These are phyloP conservation scores for Cladorrhinum sp. DNA, from an alignment of 2,329 filamentous ascomycete genomes.

Conservation along the genomic window DNA sequence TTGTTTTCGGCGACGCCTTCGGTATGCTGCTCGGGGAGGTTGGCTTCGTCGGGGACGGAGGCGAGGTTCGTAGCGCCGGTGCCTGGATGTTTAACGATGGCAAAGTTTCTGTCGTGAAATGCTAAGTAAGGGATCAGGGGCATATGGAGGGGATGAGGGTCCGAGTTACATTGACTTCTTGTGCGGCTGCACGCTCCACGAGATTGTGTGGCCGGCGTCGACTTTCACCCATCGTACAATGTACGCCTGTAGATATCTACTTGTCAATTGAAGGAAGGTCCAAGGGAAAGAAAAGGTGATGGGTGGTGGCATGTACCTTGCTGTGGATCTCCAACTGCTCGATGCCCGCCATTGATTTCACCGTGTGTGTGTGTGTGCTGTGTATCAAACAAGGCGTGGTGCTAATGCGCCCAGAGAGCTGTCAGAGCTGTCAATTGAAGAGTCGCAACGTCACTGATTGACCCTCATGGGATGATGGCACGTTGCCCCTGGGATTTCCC, in stretches of 20 bases:
- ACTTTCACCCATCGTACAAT: slow-evolving; percentile 97
- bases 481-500: background rate
- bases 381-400: background rate
- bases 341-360: slow-evolving; percentile 76
- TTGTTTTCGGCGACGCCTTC: slow-evolving; percentile 43
- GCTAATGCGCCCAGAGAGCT: background rate
- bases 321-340: slow-evolving; percentile 97
- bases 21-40: slow-evolving; percentile 40
- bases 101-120: slow-evolving; percentile 68
- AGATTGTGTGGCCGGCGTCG: slow-evolving; percentile 84
- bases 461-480: slow-evolving; percentile 10
- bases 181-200: slow-evolving; percentile 95
- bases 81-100: slow-evolving; percentile 94
- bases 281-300: background rate
- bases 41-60: slow-evolving; percentile 41
- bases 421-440: background rate
- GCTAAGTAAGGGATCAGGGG: background rate
- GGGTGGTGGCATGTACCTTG: slow-evolving; percentile 67
- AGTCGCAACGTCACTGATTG: slow-evolving; percentile 8
- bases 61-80: slow-evolving; percentile 54
- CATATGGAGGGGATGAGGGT: background rate
- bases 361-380: background rate
- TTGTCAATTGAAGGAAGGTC: background rate
- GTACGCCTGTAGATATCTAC: slow-evolving; percentile 69
- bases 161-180: slow-evolving; percentile 81